Evolutionary conservation across 1,139 yeast genomes (phyloP).

Genomic region (Lodderomyces oxycetoniae): DNA sequence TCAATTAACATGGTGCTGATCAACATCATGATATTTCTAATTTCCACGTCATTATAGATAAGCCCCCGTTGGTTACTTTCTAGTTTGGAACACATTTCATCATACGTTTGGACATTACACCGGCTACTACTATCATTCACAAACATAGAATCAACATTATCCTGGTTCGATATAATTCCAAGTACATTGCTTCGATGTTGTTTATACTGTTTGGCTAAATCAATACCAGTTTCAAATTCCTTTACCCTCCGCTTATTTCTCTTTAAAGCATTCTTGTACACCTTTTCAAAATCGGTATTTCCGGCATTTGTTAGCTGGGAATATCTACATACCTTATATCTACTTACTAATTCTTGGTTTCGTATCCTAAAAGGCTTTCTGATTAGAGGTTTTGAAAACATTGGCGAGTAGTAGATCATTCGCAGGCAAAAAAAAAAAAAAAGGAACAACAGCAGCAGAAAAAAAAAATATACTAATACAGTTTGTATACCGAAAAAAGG

Average conservation of each 20-base stretch:
- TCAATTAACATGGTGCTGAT: slow-evolving; percentile 17
- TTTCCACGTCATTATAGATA: slow-evolving; percentile 17
- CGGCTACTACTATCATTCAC: background rate
- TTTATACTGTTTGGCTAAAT: slow-evolving; percentile 15
- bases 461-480: too few species aligned
- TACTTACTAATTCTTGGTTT: slow-evolving; percentile 3
- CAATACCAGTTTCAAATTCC: slow-evolving; percentile 9
- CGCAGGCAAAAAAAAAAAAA: slow-evolving; percentile 6
- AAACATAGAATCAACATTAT: slow-evolving; percentile 17
- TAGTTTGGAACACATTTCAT: slow-evolving; percentile 6
- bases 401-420: background rate
- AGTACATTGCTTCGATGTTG: slow-evolving; percentile 19
- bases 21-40: slow-evolving; percentile 20
- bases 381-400: background rate
- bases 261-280: slow-evolving; percentile 1
- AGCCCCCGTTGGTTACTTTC: slow-evolving; percentile 6
- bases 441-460: too few species aligned
- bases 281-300: background rate
- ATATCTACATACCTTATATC: slow-evolving; percentile 1
- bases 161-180: slow-evolving; percentile 15
- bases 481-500: too few species aligned
- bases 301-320: background rate
- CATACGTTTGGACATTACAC: slow-evolving; percentile 3
- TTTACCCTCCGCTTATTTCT: slow-evolving; percentile 9
- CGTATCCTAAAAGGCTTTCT: slow-evolving; percentile 5